phyloP scores from a whole-genome alignment of 2,329 filamentous ascomycete species.

The Alternaria novae-zelandiae region DNA sequence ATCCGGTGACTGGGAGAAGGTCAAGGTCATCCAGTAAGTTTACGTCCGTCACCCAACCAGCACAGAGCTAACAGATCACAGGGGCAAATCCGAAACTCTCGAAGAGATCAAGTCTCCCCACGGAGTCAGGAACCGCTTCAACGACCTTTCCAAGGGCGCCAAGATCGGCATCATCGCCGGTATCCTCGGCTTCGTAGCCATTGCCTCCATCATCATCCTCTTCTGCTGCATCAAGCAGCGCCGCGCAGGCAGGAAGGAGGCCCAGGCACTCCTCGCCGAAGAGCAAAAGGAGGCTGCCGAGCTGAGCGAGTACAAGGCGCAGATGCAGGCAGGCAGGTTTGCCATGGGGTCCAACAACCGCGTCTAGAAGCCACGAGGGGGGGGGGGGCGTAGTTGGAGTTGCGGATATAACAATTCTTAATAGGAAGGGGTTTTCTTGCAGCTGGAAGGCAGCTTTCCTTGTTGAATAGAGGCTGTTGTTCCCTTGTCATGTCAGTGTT shows the following conservation, averaged over 20 bases:
- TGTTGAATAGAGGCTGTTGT: conserved; percentile 2
- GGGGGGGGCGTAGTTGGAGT: not conserved
- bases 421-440: conserved; percentile 7
- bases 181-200: conserved; percentile 32
- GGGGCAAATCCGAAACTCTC: conserved; percentile 46
- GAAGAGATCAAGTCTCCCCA: conserved; percentile 44
- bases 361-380: conserved; percentile 9
- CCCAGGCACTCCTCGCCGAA: conserved; percentile 39
- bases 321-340: conserved; percentile 35
- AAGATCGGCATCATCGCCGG: conserved; percentile 46
- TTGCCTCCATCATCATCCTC: conserved; percentile 33
- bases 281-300: conserved; percentile 48
- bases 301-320: conserved; percentile 39
- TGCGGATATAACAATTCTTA: conserved; percentile 9
- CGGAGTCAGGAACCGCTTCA: conserved; percentile 45
- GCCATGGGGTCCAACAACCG: conserved; percentile 21
- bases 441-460: not conserved
- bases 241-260: conserved; percentile 44
- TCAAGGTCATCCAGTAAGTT: conserved; percentile 54
- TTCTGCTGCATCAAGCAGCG: conserved; percentile 51
- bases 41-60: not conserved
- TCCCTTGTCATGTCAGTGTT: conserved; percentile 12
- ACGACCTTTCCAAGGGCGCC: conserved; percentile 39
- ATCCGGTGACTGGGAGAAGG: conserved; percentile 52
- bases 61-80: conserved; percentile 20